Base-by-base conservation (phyloP, 2,329 filamentous ascomycete species). In the Endocalyx cinctus region DNA sequence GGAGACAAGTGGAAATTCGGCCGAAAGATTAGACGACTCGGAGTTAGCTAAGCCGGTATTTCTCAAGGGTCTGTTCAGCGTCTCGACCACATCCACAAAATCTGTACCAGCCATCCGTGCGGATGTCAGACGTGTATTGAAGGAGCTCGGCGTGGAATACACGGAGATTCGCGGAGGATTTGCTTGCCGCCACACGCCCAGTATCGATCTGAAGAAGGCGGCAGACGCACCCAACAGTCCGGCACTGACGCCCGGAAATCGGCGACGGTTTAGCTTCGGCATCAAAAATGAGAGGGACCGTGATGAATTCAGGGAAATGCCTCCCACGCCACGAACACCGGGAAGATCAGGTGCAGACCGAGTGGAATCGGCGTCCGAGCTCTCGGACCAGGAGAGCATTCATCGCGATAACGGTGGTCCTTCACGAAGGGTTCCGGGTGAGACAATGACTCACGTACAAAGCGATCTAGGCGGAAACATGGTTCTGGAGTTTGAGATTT, bases 31-130 rank as follows among this genome's bases (percentile, higher is more conserved):
- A 8, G 73, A 78, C 41, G 79, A 77, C 46, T 80, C 84, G 5
- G 87, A 94, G 46, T 77, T 90, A 40, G 82, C 90, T 33, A 96
- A 95, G 58, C 92, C 92, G 0, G 92, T 97, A 4, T 97, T 84
- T 58, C 75, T 98, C 37, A 98, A 97, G 62, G 92, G 92, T 5
- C 72, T 98, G 13, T 97, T 98, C 65, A 97, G 90, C 51, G 92
- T 97, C 34, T 94, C 87, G 4, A 98, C 92, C 0, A 98, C 92
- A 6, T 96, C 88, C 37, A 92, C 82, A 54, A 94, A 94, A 55
- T 87, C 90, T 1, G 77, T 97, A 10, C 70, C 80, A 1, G 79
- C 87, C 38, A 98, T 98, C 42, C 80, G 90, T 25, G 70, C 79
- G 6, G 92, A 98, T 55, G 86, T 98, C 48, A 94, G 94, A 54